Percentiles rank a stretch among this genome's conserved stretches.
Conservation (phyloP, 139 green algal species). For the Volvox reticuliferus region DNA sequence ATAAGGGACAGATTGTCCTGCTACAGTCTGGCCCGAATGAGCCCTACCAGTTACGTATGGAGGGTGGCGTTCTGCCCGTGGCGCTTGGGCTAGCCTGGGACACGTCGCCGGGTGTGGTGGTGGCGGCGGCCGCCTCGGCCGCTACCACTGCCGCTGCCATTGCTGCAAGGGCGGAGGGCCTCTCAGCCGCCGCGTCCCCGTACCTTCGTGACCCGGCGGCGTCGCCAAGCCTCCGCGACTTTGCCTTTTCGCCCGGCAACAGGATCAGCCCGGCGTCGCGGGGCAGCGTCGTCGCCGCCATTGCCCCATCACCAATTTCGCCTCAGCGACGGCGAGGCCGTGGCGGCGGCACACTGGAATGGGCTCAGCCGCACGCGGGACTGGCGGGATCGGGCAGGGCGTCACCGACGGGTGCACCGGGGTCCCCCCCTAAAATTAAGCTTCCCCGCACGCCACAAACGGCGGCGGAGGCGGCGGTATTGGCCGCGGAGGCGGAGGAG, state of each 20-base stretch:
- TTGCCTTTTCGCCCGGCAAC: not conserved
- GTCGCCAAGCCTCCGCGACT: not conserved
- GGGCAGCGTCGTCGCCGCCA: not conserved
- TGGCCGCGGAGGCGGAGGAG: not conserved
- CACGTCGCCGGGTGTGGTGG: constrained; percentile 24
- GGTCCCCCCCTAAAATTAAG: not conserved
- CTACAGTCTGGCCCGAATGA: not conserved
- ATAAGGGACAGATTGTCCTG: not conserved
- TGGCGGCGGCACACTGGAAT: constrained; percentile 5
- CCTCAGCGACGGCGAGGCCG: not conserved
- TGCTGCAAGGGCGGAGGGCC: not conserved
- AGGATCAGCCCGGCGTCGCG: not conserved
- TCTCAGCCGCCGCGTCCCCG: not conserved
- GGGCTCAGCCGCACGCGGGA: not conserved
- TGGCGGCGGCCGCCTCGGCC: constrained; percentile 31
- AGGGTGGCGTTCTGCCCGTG: not conserved
- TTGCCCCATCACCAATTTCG: not conserved
- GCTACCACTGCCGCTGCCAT: not conserved
- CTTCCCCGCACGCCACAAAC: not conserved
- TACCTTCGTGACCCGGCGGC: not conserved
- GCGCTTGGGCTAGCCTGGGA: constrained; percentile 32
- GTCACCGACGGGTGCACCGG: not conserved
- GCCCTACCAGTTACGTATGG: constrained; percentile 1
- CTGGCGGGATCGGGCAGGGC: not conserved
- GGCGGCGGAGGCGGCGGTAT: constrained; percentile 12